Evolutionary conservation across 371 early-diverging fungal genomes (phyloP).

Genomic region (Choanephora cucurbitarum): DNA sequence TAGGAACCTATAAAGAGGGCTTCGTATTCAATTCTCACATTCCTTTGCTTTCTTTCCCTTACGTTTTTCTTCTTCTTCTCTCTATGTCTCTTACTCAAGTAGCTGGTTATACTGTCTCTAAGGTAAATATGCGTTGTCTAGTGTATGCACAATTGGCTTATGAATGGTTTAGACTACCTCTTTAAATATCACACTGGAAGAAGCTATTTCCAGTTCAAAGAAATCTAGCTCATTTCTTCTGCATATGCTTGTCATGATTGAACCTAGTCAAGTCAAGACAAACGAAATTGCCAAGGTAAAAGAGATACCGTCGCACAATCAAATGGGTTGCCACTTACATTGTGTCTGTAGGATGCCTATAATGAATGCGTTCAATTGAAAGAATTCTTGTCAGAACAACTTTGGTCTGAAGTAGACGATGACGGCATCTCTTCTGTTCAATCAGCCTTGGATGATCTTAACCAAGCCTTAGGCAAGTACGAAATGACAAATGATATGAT

Average conservation of each 20-base stretch:
- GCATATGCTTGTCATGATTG: conserved; percentile 37
- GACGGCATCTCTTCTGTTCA: conserved; percentile 36
- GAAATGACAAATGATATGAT: conserved; percentile 35
- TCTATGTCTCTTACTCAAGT: conserved; percentile 21
- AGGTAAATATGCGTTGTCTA: too few species aligned
- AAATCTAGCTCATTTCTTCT: conserved; percentile 31
- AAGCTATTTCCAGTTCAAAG: conserved; percentile 33
- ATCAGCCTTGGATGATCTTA: conserved; percentile 34
- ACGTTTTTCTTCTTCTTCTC: neutral
- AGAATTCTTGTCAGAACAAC: conserved; percentile 44
- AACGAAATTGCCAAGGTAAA: conserved; percentile 45
- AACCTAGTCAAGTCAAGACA: conserved; percentile 33
- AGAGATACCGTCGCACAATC: too few species aligned
- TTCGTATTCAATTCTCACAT: neutral
- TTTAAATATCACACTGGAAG: conserved; percentile 33
- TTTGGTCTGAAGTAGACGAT: conserved; percentile 42
- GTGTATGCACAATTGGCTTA: too few species aligned
- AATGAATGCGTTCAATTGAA: conserved; percentile 38
- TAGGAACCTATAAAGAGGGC: too few species aligned
- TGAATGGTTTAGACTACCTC: conserved; percentile 28
- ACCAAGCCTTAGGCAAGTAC: conserved; percentile 27
- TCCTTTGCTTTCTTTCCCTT: neutral
- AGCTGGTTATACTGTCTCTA: conserved; percentile 29
- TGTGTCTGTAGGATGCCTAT: conserved; percentile 35
- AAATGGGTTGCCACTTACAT: neutral